These are phyloP conservation scores for Staphylotrichum tortipilum DNA, from an alignment of 495 filamentous ascomycete species.

Conservation along the genomic window DNA sequence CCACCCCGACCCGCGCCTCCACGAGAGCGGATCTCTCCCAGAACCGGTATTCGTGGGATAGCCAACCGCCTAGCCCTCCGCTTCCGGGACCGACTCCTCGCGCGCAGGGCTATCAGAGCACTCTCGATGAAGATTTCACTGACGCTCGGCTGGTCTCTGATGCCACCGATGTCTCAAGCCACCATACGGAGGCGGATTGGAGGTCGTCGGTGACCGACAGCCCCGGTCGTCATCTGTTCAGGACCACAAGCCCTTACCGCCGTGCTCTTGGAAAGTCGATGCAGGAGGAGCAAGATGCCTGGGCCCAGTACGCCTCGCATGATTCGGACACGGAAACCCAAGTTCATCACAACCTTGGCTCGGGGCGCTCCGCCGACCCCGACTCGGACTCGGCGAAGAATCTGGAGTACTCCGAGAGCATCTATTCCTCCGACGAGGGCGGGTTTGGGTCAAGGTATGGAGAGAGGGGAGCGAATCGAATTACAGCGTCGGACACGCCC, in stretches of 20 bases:
- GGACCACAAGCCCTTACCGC: constrained; percentile 48
- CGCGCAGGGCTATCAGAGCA: not conserved
- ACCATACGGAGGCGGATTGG: constrained; percentile 3
- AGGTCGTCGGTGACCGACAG: constrained; percentile 36
- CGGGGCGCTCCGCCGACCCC: not conserved
- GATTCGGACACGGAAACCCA: constrained; percentile 11
- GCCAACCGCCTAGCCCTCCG: not conserved
- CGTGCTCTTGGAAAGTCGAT: constrained; percentile 40
- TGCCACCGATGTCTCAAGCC: not conserved
- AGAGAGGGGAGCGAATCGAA: not conserved
- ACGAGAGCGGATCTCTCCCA: not conserved
- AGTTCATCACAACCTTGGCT: constrained; percentile 4
- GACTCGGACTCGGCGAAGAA: constrained; percentile 27
- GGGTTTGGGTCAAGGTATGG: not conserved
- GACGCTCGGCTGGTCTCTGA: not conserved
- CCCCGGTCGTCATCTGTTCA: constrained; percentile 39
- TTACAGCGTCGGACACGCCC: not conserved
- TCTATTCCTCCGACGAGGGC: constrained; percentile 33
- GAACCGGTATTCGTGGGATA: not conserved
- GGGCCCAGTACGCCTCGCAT: constrained; percentile 19
- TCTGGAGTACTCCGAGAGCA: constrained; percentile 31
- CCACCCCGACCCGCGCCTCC: constrained; percentile 2
- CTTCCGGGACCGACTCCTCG: not conserved
- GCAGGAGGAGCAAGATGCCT: constrained; percentile 19
- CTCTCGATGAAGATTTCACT: not conserved